phyloP scores from a whole-genome alignment of 441 rosid genomes.

The Erysimum pusillum region DNA sequence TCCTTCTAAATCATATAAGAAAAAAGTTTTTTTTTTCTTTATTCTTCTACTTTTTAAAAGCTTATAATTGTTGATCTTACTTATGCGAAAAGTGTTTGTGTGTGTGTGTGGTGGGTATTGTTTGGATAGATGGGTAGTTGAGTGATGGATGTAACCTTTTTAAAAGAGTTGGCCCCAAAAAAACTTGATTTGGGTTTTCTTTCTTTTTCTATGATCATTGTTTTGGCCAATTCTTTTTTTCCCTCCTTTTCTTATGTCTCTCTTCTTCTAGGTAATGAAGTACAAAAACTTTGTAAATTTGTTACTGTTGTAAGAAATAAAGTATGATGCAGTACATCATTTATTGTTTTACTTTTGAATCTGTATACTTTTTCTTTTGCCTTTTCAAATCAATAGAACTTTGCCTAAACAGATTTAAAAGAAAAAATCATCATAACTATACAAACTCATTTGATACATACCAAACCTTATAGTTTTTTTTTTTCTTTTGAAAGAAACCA shows the following conservation, averaged over 20 bases:
- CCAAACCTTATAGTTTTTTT: not conserved
- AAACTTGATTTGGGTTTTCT: conserved; percentile 47
- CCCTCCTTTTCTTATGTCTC: conserved; percentile 37
- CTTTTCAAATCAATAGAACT: conserved; percentile 20
- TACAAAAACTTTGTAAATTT: conserved; percentile 34
- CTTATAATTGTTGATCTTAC: conserved; percentile 44
- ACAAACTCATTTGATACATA: conserved; percentile 7
- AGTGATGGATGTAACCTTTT: conserved; percentile 48
- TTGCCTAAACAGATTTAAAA: not conserved
- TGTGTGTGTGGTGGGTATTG: conserved; percentile 44
- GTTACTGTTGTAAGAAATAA: conserved; percentile 36
- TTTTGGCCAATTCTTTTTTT: conserved; percentile 30
- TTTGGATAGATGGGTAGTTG: conserved; percentile 43
- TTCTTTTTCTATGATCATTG: conserved; percentile 45
- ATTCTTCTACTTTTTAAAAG: conserved; percentile 32
- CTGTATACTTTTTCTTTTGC: conserved; percentile 6
- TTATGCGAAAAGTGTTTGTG: conserved; percentile 32
- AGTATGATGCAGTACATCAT: conserved; percentile 40
- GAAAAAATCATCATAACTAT: not conserved
- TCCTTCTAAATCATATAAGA: conserved; percentile 24
- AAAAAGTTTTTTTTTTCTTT: conserved; percentile 21
- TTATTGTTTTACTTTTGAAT: conserved; percentile 24
- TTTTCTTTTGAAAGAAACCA: not conserved
- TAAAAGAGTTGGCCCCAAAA: conserved; percentile 46
- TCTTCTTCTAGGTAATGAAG: conserved; percentile 41